These are phyloP conservation scores for Phanerodontia chrysosporium DNA, from an alignment of 768 basidiomycete species.

Conservation along the genomic window DNA sequence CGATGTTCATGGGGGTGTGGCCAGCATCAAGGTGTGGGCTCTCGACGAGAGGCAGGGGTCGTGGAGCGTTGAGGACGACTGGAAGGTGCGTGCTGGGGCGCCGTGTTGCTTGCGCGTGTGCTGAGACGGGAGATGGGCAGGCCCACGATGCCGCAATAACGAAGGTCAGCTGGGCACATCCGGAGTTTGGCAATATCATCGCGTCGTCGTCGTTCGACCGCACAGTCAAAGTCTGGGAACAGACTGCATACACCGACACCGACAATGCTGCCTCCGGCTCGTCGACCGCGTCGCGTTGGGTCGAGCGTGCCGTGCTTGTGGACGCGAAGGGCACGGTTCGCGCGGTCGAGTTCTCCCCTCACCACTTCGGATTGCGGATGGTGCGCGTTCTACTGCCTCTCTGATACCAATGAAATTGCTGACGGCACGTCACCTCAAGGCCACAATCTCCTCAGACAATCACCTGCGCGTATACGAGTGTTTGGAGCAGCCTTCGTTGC, in stretches of 20 bases:
- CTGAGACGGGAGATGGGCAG: conserved; percentile 33
- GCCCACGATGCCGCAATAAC: conserved; percentile 94
- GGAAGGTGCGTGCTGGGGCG: conserved; percentile 60
- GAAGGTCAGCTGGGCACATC: conserved; percentile 85
- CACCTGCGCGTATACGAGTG: conserved; percentile 88
- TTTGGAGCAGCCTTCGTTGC: conserved; percentile 65
- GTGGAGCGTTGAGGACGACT: conserved; percentile 83
- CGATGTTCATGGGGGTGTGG: neutral
- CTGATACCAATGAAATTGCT: neutral
- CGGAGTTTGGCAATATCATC: conserved; percentile 84
- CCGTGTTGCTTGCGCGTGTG: neutral
- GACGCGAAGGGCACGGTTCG: conserved; percentile 88
- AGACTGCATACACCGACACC: conserved; percentile 33
- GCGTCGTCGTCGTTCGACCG: conserved; percentile 89
- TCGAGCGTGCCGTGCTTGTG: conserved; percentile 65
- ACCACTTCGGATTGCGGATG: conserved; percentile 83
- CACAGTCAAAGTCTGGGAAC: conserved; percentile 91
- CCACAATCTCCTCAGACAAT: conserved; percentile 85
- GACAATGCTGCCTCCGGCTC: conserved; percentile 21
- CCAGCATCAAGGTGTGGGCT: conserved; percentile 83
- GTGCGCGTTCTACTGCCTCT: conserved; percentile 42
- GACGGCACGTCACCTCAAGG: conserved; percentile 39
- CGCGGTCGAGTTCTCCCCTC: conserved; percentile 82
- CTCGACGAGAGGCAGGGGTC: conserved; percentile 66
- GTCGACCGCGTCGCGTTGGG: conserved; percentile 51